Percentiles rank a stretch among this genome's conserved stretches.
Conservation (phyloP, 352 stramenopile species). For the Phytophthora crassamura region DNA sequence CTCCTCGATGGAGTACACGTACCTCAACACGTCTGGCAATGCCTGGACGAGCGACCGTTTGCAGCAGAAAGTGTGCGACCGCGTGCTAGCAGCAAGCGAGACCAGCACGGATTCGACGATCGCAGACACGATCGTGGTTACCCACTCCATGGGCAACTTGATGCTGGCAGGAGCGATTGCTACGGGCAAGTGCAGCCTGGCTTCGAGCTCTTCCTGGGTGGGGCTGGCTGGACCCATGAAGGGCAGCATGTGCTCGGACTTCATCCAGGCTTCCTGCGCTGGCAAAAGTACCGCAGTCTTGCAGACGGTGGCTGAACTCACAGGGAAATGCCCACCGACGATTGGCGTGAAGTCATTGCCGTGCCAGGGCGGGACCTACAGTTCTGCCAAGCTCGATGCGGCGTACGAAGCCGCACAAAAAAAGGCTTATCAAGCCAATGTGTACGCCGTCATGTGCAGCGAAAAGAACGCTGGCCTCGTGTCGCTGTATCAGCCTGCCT, state of each 20-base stretch:
- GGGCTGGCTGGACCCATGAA: conserved; percentile 41
- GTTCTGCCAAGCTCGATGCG: conserved; percentile 9
- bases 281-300: conserved; percentile 25
- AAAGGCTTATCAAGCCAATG: conserved; percentile 29
- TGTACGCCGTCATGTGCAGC: conserved; percentile 41
- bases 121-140: conserved; percentile 39
- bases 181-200: conserved; percentile 42
- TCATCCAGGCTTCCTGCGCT: conserved; percentile 38
- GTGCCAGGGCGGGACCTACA: conserved; percentile 31
- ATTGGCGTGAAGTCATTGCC: conserved; percentile 33
- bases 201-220: conserved; percentile 39
- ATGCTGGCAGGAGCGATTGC: conserved; percentile 40
- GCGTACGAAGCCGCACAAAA: conserved; percentile 35
- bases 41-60: conserved; percentile 34
- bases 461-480: conserved; percentile 26
- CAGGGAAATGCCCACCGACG: conserved; percentile 38
- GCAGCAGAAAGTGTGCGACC: conserved; percentile 41
- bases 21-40: conserved; percentile 39
- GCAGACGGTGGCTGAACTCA: conserved; percentile 31
- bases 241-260: conserved; percentile 50
- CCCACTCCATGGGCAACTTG: conserved; percentile 50
- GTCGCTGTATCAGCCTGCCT: conserved; percentile 21
- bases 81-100: conserved; percentile 25
- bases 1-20: conserved; percentile 32
- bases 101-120: conserved; percentile 23